Base-by-base conservation (phyloP, 2,329 filamentous ascomycete genomes). In the Ophiostoma montium region DNA sequence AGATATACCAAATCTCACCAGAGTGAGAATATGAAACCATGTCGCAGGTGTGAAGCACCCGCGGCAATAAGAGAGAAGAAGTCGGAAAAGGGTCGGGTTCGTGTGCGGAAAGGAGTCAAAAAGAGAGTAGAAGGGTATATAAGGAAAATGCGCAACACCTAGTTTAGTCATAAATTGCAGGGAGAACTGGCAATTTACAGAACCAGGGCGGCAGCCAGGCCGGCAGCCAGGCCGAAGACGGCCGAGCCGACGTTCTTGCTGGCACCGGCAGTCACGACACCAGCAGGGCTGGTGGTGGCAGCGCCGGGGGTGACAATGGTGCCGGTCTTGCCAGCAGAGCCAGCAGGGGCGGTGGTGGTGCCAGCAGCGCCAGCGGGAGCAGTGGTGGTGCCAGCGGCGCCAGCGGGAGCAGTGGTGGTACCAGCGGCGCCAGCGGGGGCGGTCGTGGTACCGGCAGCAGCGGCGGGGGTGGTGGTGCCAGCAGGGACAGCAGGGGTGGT, bases 161-260 rank as follows among this genome's bases (percentile, higher is more conserved):
- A 33, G 16, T 9, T 19, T 44, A 16, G 18, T n/a, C n/a, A n/a
- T n/a, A 31, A 19, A 44, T 31, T 16, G n/a, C n/a, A 38, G 32
- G 7, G 36, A 16, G 13, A 38, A 21, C 21, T 38, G 23, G 23
- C 23, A 3, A 42, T 47, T 54, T 56, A 56, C 53, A 56, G 50
- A 11, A 51, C 49, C 19, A 56, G 49, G 10, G 47, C 55, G 23
- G 23, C n/a, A 11, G 48, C 53, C 21, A 54, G 42, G 35, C 54
- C 54, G 39, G 44, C 53, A 4, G 47, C 55, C 45, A 56, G 52
- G 36, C 55, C 55, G 2, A 56, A 43, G 30, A 48, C 51, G 30
- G 53, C 54, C 16, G 47, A 47, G 31, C 52, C 48, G 13, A 43
- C 36, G 45, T 47, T 13, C 45, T 49, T 50, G 53, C 45, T 50